Conservation (phyloP, 768 basidiomycete genomes). For the Bullera alba region DNA sequence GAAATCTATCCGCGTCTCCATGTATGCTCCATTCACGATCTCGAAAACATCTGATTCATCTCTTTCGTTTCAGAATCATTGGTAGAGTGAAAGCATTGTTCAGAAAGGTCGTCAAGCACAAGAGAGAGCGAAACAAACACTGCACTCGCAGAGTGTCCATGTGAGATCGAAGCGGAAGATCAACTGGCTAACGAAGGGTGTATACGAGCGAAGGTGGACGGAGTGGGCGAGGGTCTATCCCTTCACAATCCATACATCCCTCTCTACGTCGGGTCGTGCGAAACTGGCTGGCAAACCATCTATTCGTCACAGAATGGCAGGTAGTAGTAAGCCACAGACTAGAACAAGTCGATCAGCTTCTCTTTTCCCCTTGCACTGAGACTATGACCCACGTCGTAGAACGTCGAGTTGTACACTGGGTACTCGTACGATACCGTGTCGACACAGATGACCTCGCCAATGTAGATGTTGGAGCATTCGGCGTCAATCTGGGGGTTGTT, state of each 20-base stretch:
- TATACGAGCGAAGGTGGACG: background rate
- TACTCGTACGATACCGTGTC: slow-evolving; percentile 50
- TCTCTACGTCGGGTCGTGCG: too few relatives aligned
- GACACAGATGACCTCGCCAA: slow-evolving; percentile 67
- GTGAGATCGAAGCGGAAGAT: background rate
- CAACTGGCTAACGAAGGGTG: background rate
- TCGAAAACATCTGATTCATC: too few relatives aligned
- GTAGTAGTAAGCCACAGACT: slow-evolving; percentile 30
- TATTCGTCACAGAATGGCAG: slow-evolving; percentile 26
- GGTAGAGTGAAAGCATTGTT: too few relatives aligned
- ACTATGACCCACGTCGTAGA: slow-evolving; percentile 28
- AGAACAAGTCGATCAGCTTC: background rate
- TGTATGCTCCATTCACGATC: too few relatives aligned
- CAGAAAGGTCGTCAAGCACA: too few relatives aligned
- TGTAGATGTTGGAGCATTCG: slow-evolving; percentile 57
- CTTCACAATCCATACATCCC: background rate
- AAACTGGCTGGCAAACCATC: background rate
- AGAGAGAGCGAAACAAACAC: too few relatives aligned
- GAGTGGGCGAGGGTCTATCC: background rate
- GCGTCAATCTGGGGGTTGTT: slow-evolving; percentile 72
- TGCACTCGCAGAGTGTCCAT: slow-evolving; percentile 3
- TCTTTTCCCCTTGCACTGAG: background rate
- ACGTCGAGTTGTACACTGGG: slow-evolving; percentile 37
- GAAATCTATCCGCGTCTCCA: too few relatives aligned
- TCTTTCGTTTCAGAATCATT: too few relatives aligned